Base-by-base conservation (phyloP, 495 filamentous ascomycete species). In the Arthonia radiata region DNA sequence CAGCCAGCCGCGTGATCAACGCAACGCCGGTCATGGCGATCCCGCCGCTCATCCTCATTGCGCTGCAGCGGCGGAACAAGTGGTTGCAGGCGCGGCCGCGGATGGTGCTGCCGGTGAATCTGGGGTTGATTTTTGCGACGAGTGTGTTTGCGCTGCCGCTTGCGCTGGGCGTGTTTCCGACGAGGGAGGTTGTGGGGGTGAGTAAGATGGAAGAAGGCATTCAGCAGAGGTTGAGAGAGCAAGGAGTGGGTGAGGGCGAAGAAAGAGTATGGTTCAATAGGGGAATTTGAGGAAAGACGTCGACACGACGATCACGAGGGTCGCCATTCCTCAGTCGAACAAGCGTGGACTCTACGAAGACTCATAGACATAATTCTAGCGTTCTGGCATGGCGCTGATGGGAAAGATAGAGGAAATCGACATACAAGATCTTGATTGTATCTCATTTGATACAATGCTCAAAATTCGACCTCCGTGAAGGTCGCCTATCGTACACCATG, bases 11-110 rank as follows among this genome's bases (percentile, higher is more conserved):
- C 17, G 78, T 94, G 17, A 49, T 94, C 35, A 97, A 93, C 47
- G 71, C 80, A 29, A 90, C 75, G 2, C 86, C 86, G 0, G 83
- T 97, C 49, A 97, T 97, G 86, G 80, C 89, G 3, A 50, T 97
- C 13, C 86, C 86, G 13, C 74, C 82, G 15, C 50, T 93, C 34
- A 50, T 83, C 19, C 56, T 92, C 31, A 71, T 92, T n/a, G 52
- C 67, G 27, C 47, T 93, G 30, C 82, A 92, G 56, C n/a, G n/a
- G n/a, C 56, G 61, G 42, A 68, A 60, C 13, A 47, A 64, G 23
- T 89, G 76, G 79, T 41, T 91, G 37, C 64, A 62, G 47, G 50
- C 47, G 31, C 61, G 73, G 35, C 79, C 82, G 14, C 53, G 70
- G 34, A 54, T 71, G 48, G 66, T 68, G 4, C 38, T 76, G 27